Conservation (phyloP, 495 filamentous ascomycete species). For the Clavariopsis aquatica region DNA sequence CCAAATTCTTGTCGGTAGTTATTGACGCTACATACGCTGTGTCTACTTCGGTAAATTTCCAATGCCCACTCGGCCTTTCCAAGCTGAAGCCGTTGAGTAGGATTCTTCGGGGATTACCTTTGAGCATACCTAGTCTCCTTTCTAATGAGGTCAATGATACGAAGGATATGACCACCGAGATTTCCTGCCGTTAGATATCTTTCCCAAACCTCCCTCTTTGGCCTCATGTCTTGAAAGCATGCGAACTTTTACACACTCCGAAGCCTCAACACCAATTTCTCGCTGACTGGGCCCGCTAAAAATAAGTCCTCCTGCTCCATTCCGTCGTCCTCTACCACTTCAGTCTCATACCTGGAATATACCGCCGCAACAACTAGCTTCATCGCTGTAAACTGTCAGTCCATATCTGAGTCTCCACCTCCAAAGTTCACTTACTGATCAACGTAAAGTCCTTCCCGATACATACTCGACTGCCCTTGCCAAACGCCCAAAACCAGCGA, state of each 20-base stretch:
- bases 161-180: too few species aligned
- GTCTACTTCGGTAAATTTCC: too few species aligned
- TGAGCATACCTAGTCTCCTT: too few species aligned
- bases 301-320: constrained; percentile 15
- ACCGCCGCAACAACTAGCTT: constrained; percentile 12
- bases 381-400: constrained; percentile 19
- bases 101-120: too few species aligned
- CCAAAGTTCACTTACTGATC: constrained; percentile 6
- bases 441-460: constrained; percentile 23
- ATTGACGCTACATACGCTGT: too few species aligned
- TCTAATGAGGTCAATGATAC: too few species aligned
- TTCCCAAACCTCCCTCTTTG: neutral
- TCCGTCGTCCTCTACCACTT: constrained; percentile 10
- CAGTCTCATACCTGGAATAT: constrained; percentile 12
- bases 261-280: constrained; percentile 22
- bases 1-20: too few species aligned
- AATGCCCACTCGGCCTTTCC: too few species aligned
- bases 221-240: too few species aligned
- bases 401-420: neutral
- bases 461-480: constrained; percentile 19
- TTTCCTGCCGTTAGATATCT: too few species aligned
- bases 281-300: constrained; percentile 14
- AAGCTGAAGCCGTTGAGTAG: too few species aligned
- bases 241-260: neutral
- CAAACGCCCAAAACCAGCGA: constrained; percentile 23